phyloP scores from a whole-genome alignment of 2,329 filamentous ascomycete genomes.

The Aspergillus aculeatus region DNA sequence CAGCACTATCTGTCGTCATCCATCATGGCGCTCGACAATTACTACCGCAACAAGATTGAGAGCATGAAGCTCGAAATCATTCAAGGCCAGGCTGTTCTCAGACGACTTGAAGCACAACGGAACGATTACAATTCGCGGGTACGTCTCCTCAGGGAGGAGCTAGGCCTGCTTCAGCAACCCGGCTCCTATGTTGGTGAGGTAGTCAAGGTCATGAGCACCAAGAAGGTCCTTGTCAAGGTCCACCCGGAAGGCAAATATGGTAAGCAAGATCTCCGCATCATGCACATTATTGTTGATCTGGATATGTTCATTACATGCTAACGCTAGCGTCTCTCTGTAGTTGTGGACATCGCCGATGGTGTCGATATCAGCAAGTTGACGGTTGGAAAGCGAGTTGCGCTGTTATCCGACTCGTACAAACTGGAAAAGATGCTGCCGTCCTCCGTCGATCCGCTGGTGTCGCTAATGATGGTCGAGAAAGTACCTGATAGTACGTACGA shows the following conservation, averaged over 20 bases:
- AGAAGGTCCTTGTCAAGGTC: slow-evolving; percentile 98
- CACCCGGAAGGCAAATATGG: slow-evolving; percentile 99
- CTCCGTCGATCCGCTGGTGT: slow-evolving; percentile 96
- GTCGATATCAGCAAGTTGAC: slow-evolving; percentile 96
- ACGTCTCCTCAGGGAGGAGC: slow-evolving; percentile 88
- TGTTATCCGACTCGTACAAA: slow-evolving; percentile 97
- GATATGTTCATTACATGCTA: slow-evolving; percentile 8
- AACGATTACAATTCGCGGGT: slow-evolving; percentile 99
- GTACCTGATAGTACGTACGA: slow-evolving; percentile 99
- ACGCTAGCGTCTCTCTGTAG: slow-evolving; percentile 47
- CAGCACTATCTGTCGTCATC: slow-evolving; percentile 32
- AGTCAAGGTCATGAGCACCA: slow-evolving; percentile 99
- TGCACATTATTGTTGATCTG: background rate
- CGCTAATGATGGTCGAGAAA: slow-evolving; percentile 99
- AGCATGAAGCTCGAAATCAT: slow-evolving; percentile 99
- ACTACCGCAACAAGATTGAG: slow-evolving; percentile 99
- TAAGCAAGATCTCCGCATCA: slow-evolving; percentile 6
- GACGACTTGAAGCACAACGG: slow-evolving; percentile 92
- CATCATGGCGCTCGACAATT: slow-evolving; percentile 97
- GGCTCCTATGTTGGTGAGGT: slow-evolving; percentile 98
- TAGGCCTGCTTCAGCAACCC: slow-evolving; percentile 92
- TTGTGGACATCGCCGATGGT: slow-evolving; percentile 91
- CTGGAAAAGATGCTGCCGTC: slow-evolving; percentile 98
- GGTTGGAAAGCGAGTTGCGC: slow-evolving; percentile 92
- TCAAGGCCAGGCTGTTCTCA: slow-evolving; percentile 92